Evolutionary conservation across 208 protist species (phyloP).

Genomic region (Angomonas ambiguus): DNA sequence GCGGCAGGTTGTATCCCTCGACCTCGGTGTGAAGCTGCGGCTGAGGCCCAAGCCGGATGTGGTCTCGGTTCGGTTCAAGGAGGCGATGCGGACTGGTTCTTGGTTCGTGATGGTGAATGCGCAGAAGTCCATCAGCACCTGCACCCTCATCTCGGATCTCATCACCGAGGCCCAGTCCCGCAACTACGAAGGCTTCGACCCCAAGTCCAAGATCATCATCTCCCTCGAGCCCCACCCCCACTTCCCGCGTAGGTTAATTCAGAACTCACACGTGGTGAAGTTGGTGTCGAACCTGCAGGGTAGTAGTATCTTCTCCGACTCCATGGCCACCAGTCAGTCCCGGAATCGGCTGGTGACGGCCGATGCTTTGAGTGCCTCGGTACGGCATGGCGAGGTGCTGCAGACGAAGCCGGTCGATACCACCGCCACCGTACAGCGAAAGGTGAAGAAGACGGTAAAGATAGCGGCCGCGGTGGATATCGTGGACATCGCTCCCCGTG

Average conservation of each 20-base stretch:
- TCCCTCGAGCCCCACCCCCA: slow-evolving; percentile 71
- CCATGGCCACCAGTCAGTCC: slow-evolving; percentile 46
- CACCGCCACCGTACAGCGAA: slow-evolving; percentile 6
- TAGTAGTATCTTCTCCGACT: slow-evolving; percentile 46
- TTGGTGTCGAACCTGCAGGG: slow-evolving; percentile 49
- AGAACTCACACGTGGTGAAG: slow-evolving; percentile 47
- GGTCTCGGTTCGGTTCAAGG: slow-evolving; percentile 43
- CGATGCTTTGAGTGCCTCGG: slow-evolving; percentile 38
- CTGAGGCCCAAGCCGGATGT: slow-evolving; percentile 55
- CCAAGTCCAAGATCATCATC: slow-evolving; percentile 51
- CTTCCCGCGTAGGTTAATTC: slow-evolving; percentile 63
- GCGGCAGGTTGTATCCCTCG: slow-evolving; percentile 35
- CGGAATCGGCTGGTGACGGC: slow-evolving; percentile 58
- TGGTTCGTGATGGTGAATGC: slow-evolving; percentile 80
- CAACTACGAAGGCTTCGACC: slow-evolving; percentile 60
- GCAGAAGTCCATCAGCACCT: slow-evolving; percentile 81
- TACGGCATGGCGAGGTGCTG: slow-evolving; percentile 12
- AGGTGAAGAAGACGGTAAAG: slow-evolving; percentile 52
- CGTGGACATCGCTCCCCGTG: slow-evolving; percentile 71
- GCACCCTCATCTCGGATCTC: slow-evolving; percentile 54
- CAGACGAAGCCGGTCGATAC: neutral
- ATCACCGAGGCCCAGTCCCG: slow-evolving; percentile 46
- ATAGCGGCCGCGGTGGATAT: slow-evolving; percentile 79
- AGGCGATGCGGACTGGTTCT: slow-evolving; percentile 52
- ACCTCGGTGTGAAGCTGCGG: slow-evolving; percentile 75